phyloP scores from a whole-genome alignment of 495 filamentous ascomycete genomes.

The Penicillium riverlandense region DNA sequence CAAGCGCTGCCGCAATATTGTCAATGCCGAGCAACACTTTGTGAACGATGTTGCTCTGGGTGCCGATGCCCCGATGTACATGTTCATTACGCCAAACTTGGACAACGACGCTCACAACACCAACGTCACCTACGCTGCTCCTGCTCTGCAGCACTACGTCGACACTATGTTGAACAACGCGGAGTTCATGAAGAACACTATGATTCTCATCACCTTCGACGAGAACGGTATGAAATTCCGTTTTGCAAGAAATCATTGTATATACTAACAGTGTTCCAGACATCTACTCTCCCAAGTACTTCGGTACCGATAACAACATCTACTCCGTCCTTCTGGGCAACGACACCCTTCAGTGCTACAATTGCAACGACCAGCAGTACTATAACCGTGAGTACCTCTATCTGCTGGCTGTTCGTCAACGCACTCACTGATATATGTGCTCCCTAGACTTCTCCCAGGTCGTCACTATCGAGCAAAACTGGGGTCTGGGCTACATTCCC shows the following conservation, averaged over 20 bases:
- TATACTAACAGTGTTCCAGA: neutral
- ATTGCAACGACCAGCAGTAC: constrained; percentile 5
- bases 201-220: constrained; percentile 16
- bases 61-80: constrained; percentile 4
- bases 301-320: constrained; percentile 3
- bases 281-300: constrained; percentile 24
- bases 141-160: constrained; percentile 11
- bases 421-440: too few relatives aligned
- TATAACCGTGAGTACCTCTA: constrained; percentile 3
- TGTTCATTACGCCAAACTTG: constrained; percentile 4
- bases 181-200: constrained; percentile 17
- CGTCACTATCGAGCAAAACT: constrained; percentile 8
- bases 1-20: constrained; percentile 8
- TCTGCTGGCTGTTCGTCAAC: too few relatives aligned
- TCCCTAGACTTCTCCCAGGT: constrained; percentile 5
- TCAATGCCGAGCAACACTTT: constrained; percentile 7
- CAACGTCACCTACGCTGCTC: constrained; percentile 4
- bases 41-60: constrained; percentile 5
- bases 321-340: constrained; percentile 6
- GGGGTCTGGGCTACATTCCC: constrained; percentile 4
- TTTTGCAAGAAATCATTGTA: neutral
- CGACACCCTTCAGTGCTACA: constrained; percentile 3
- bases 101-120: constrained; percentile 8
- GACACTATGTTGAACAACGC: constrained; percentile 26
- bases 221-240: constrained; percentile 15